Evolutionary conservation across 2,329 filamentous ascomycete species (phyloP), one percentile per base, ranked within the genome.

Genomic region (Trichophyton equinum): DNA sequence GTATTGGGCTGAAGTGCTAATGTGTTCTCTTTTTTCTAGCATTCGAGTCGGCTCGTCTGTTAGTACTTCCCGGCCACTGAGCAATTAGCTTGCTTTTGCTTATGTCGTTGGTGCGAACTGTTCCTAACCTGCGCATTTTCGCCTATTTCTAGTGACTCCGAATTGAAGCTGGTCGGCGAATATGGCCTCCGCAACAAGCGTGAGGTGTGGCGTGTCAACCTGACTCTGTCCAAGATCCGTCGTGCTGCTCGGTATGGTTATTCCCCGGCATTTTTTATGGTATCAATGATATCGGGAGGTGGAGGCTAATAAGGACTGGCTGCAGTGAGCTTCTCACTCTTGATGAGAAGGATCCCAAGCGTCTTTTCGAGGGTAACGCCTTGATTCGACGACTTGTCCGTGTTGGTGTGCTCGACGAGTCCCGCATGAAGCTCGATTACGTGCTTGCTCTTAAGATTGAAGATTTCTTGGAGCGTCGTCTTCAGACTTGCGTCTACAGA

Each of bases 401-500:
- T 79, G 91, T 97, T 78, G 94, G 94, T 89, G 94, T 99, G 75
- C 90, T 99, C 76, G 94, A 99, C 79, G 94, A 99, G 85, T 91
- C 91, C 78, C 94, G 94, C 86, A 99, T 99, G 94, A 99, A 96
- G 89, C 94, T 99, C 85, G 94, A 99, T 96, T 96, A 99, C 88
- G 94, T 99, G 77, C 83, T 99, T 77, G 94, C 94, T 81, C 87
- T 99, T 65, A 95, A 96, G 85, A 88, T 95, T 74, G 94, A 99
- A 82, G 94, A 99, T 81, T 99, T 99, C 88, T 85, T 99, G 82
- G 94, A 99, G 88, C 92, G 94, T 75, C 91, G 94, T 80, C 91
- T 97, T 71, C 92, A 99, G 87, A 99, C 94, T 74, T 96, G 92
- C 76, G 94, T 99, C 79, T 97, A 96, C 88, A 97, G 99, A 89